phyloP scores from a whole-genome alignment of 1,139 yeast genomes.

The Dujonia santamariae region DNA sequence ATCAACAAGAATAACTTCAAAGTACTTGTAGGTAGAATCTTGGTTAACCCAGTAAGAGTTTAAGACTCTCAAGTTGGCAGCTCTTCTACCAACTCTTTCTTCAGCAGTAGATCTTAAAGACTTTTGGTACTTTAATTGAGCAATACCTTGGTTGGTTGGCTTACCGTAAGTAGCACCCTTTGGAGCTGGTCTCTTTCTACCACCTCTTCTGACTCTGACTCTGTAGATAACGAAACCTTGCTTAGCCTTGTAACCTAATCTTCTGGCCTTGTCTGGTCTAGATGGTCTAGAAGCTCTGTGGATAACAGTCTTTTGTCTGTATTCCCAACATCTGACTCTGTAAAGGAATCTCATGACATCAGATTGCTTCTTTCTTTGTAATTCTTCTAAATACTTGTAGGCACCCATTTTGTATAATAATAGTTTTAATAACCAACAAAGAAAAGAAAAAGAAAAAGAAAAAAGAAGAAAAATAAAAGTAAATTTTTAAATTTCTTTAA shows the following conservation, averaged over 20 bases:
- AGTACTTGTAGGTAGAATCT: conserved; percentile 99
- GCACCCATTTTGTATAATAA: conserved; percentile 77
- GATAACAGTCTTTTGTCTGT: conserved; percentile 98
- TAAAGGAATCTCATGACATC: conserved; percentile 98
- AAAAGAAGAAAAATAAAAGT: background rate
- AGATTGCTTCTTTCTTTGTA: conserved; percentile 99
- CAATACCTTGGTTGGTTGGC: conserved; percentile 99
- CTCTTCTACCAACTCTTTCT: conserved; percentile 99
- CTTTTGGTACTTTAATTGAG: conserved; percentile 99
- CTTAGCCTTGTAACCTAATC: conserved; percentile 99
- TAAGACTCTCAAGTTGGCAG: conserved; percentile 97
- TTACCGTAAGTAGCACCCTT: conserved; percentile 99
- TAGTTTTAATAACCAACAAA: conserved; percentile 14
- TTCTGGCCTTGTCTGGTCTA: conserved; percentile 99
- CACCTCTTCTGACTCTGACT: conserved; percentile 99
- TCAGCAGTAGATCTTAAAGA: conserved; percentile 97
- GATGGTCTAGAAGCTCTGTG: conserved; percentile 99
- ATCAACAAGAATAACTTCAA: conserved; percentile 94
- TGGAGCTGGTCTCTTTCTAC: conserved; percentile 99
- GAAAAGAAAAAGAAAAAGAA: conserved; percentile 9
- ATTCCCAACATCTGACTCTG: conserved; percentile 99
- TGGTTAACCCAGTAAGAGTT: conserved; percentile 99
- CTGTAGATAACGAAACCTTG: conserved; percentile 99
- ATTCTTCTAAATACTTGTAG: conserved; percentile 99
- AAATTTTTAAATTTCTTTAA: conserved; percentile 1